These are phyloP conservation scores for Ambispora gerdemannii DNA, from an alignment of 192 early-diverging fungal species.

Conservation along the genomic window DNA sequence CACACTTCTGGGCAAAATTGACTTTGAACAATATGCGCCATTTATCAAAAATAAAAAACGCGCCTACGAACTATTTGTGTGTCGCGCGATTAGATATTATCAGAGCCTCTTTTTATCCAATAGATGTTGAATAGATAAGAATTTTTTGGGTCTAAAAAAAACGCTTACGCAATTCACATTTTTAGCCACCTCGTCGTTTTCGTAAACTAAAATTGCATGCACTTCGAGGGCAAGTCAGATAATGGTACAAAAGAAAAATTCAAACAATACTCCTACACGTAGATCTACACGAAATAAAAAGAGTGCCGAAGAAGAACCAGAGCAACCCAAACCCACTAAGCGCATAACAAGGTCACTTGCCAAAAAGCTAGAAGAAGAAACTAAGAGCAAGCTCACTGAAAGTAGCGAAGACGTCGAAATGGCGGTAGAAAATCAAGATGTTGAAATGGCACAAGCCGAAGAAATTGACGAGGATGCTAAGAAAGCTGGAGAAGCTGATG, in stretches of 20 bases:
- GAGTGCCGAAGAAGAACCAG: not conserved
- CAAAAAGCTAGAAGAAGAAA: not conserved
- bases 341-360: not conserved
- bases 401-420: not conserved
- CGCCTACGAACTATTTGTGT: not conserved
- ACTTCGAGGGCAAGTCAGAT: not conserved
- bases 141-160: not conserved
- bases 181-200: too few relatives aligned
- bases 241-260: not conserved
- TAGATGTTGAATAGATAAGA: not conserved
- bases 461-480: slow-evolving; percentile 10
- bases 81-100: too few relatives aligned
- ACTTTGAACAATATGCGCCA: not conserved
- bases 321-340: not conserved
- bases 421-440: slow-evolving; percentile 10
- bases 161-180: not conserved
- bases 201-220: not conserved
- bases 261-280: too few relatives aligned
- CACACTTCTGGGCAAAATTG: not conserved
- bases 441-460: slow-evolving; percentile 18
- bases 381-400: not conserved
- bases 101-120: too few relatives aligned
- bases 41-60: not conserved
- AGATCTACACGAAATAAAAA: not conserved
- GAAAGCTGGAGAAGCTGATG: slow-evolving; percentile 13